These are phyloP conservation scores for Capillidium heterosporum DNA, from an alignment of 371 early-diverging fungal genomes.

Conservation along the genomic window DNA sequence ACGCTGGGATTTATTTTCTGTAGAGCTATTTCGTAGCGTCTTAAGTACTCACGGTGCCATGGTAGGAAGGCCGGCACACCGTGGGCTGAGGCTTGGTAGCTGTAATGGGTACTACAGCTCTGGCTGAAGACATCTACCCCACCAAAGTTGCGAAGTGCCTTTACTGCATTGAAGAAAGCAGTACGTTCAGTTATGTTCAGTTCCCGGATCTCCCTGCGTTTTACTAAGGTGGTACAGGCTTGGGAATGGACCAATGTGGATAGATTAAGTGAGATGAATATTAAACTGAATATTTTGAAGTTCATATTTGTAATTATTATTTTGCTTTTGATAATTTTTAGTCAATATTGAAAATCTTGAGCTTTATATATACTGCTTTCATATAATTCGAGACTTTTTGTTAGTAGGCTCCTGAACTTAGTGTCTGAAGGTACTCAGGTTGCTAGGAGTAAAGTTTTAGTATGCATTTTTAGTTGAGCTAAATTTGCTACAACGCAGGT, in stretches of 20 bases:
- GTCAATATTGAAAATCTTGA: too few relatives aligned
- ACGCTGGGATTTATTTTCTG: constrained; percentile 16
- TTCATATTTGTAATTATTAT: neutral
- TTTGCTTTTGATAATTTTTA: too few relatives aligned
- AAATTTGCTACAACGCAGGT: too few relatives aligned
- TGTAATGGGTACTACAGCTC: neutral
- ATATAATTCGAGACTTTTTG: too few relatives aligned
- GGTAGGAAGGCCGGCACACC: constrained; percentile 16
- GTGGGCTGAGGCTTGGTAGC: constrained; percentile 4
- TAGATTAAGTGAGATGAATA: neutral
- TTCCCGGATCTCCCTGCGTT: constrained; percentile 5
- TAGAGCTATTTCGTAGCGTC: constrained; percentile 13
- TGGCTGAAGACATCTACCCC: neutral
- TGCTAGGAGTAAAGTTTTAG: too few relatives aligned
- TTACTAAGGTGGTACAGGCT: neutral
- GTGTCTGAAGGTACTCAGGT: too few relatives aligned
- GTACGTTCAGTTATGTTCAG: neutral
- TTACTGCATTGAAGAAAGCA: neutral
- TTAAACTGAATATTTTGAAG: neutral
- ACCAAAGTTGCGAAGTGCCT: neutral
- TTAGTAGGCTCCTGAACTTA: too few relatives aligned
- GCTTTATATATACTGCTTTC: too few relatives aligned
- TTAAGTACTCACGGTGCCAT: constrained; percentile 20
- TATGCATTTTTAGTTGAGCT: too few relatives aligned
- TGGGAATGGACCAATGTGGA: neutral